A percentile compares a stretch with the other conserved stretches of the same genome.
These are phyloP conservation scores for Xylariales sp. DNA, from an alignment of 2,329 filamentous ascomycete genomes.

Conservation along the genomic window DNA sequence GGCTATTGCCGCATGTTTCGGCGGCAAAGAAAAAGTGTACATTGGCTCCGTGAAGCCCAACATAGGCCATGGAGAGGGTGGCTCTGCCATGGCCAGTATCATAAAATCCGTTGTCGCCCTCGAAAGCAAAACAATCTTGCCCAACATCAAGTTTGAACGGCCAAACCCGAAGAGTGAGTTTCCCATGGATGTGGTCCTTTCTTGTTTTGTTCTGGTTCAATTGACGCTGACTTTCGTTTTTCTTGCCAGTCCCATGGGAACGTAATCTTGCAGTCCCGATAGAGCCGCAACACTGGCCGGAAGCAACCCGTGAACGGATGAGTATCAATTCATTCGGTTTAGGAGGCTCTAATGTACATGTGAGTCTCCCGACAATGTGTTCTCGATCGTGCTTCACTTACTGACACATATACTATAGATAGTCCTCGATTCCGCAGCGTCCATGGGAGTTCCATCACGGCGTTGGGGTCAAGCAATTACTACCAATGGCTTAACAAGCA, in stretches of 20 bases:
- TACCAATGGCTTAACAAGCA: neutral
- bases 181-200: conserved; percentile 13
- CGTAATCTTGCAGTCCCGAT: neutral
- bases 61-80: conserved; percentile 24
- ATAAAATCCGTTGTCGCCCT: conserved; percentile 19
- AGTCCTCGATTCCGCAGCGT: neutral
- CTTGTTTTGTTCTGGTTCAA: no score
- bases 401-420: no score
- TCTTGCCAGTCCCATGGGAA: neutral
- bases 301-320: conserved; percentile 12
- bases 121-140: conserved; percentile 18
- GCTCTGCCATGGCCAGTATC: conserved; percentile 19
- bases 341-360: conserved; percentile 22
- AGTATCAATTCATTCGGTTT: conserved; percentile 26
- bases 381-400: neutral
- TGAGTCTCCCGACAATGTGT: conserved; percentile 14
- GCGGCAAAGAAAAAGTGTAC: neutral
- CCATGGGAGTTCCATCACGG: neutral
- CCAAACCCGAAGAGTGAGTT: conserved; percentile 19
- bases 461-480: no score
- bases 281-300: conserved; percentile 14
- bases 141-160: conserved; percentile 26
- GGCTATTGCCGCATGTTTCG: neutral
- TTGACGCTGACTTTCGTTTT: no score
- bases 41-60: conserved; percentile 15